Conservation (phyloP, 2,329 filamentous ascomycete genomes). For the Thermomyces lanuginosus region DNA sequence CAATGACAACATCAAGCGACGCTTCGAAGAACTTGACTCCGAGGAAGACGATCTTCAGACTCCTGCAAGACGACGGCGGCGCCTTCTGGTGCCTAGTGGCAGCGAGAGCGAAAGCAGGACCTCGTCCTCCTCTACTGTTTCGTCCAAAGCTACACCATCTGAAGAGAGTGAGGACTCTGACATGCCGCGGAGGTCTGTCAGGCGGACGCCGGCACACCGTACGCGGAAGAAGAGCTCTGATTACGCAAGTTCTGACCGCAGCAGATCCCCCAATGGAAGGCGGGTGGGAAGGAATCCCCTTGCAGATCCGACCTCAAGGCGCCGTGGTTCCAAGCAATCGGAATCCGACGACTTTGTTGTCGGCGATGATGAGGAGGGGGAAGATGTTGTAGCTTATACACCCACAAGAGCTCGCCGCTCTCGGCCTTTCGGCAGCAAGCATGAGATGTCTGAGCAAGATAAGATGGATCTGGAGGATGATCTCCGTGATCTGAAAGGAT, state of each 20-base stretch:
- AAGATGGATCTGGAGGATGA: conserved; percentile 30
- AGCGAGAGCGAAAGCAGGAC: conserved; percentile 9
- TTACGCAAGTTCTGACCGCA: no score
- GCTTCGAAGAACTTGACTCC: conserved; percentile 1
- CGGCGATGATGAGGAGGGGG: conserved; percentile 13
- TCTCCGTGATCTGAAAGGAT: conserved; percentile 29
- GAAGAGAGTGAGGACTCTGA: conserved; percentile 2
- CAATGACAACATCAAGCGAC: neutral
- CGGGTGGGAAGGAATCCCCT: no score
- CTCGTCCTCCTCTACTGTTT: conserved; percentile 2
- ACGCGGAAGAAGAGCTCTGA: no score
- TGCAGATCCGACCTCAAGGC: no score
- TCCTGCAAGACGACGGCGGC: conserved; percentile 1
- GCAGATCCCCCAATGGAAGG: no score
- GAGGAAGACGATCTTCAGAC: conserved; percentile 2
- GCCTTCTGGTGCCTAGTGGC: conserved; percentile 1
- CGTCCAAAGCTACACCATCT: conserved; percentile 4
- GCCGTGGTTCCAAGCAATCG: conserved; percentile 1
- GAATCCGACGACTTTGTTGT: conserved; percentile 9
- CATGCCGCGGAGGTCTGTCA: conserved; percentile 7
- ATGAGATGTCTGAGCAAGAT: conserved; percentile 13
- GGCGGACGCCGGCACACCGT: no score
- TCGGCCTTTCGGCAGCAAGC: neutral
- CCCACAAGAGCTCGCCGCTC: no score
- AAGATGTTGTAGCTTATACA: conserved; percentile 15